Base-by-base conservation (phyloP, 2,329 filamentous ascomycete species). In the Rutstroemia sp. region DNA sequence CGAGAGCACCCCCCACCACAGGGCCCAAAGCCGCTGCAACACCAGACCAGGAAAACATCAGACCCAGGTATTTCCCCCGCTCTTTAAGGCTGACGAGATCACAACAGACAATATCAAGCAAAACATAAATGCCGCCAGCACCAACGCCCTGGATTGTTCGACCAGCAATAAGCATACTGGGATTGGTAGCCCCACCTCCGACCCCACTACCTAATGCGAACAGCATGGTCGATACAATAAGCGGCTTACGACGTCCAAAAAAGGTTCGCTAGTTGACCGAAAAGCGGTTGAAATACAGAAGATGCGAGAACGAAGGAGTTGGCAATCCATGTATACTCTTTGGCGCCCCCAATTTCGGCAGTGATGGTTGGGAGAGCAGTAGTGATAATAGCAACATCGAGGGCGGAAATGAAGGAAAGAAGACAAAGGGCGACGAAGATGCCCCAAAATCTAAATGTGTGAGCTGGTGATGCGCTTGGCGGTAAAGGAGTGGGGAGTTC, bases 121-220 rank as follows among this genome's bases (percentile, higher is more conserved):
- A 66, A 38, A 75, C 63, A 52, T 71, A 71, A 59, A 76, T 71
- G 0, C 76, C 77, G 3, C 73, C 76, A 1, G 69, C 72, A 0
- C 76, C 77, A 2, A 78, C 61, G 0, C 82, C 82, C 55, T 84
- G 50, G 14, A 54, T 41, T 16, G 51, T 48, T n/a, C 81, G 73
- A 14, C 71, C 74, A 5, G 71, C 73, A 14, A 86, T 79, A 2
- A 86, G 69, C 62, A 75, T 74, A 0, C 60, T 64, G 1, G 69
- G 70, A 7, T 61, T 73, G 0, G 63, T 70, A 0, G 81, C 75
- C 0, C 72, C 73, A 1, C 78, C 80, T 45, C 70, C 73, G 4
- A 84, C 69, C 0, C 73, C 76, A 53, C 78, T 79, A 0, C 80
- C 80, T 0, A 82, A 60, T 0, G 70, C 71, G 57, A 82, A 82